Evolutionary conservation across 2,329 filamentous ascomycete genomes (phyloP).

Genomic region (Xylaria sp.): DNA sequence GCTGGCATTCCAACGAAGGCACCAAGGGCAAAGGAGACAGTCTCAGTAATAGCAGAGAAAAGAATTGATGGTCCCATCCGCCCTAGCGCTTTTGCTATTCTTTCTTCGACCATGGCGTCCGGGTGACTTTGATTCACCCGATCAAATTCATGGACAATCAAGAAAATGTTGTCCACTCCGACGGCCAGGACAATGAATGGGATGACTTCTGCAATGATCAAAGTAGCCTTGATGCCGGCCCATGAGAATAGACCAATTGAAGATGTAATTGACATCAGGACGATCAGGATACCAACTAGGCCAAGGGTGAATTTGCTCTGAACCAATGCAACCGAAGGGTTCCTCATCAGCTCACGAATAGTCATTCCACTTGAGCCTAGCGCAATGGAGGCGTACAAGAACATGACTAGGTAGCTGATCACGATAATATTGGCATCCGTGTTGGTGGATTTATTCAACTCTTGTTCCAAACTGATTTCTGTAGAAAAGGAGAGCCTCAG

Average conservation of each 20-base stretch:
- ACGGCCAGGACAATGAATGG: constrained; percentile 95
- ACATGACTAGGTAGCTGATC: constrained; percentile 98
- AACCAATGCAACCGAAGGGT: constrained; percentile 78
- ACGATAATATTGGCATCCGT: constrained; percentile 96
- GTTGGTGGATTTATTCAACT: constrained; percentile 96
- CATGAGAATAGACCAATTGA: constrained; percentile 95
- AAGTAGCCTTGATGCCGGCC: constrained; percentile 82
- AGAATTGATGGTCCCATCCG: constrained; percentile 96
- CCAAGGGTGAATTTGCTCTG: constrained; percentile 96
- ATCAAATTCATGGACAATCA: constrained; percentile 98
- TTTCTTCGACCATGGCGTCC: constrained; percentile 78
- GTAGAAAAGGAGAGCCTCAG: constrained; percentile 90
- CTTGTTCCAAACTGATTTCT: constrained; percentile 89
- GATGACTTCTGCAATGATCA: constrained; percentile 98
- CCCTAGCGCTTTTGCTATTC: constrained; percentile 82
- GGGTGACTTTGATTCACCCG: constrained; percentile 88
- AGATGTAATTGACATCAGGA: constrained; percentile 93
- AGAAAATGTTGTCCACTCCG: constrained; percentile 97
- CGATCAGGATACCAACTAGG: constrained; percentile 90
- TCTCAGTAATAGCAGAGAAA: constrained; percentile 91
- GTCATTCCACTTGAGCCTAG: constrained; percentile 83
- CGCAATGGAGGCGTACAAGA: constrained; percentile 89
- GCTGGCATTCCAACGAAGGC: constrained; percentile 97
- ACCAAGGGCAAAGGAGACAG: constrained; percentile 84
- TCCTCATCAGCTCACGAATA: constrained; percentile 68